Base-by-base conservation (phyloP, 805 yeast genomes). In the Ogataea corticis region DNA sequence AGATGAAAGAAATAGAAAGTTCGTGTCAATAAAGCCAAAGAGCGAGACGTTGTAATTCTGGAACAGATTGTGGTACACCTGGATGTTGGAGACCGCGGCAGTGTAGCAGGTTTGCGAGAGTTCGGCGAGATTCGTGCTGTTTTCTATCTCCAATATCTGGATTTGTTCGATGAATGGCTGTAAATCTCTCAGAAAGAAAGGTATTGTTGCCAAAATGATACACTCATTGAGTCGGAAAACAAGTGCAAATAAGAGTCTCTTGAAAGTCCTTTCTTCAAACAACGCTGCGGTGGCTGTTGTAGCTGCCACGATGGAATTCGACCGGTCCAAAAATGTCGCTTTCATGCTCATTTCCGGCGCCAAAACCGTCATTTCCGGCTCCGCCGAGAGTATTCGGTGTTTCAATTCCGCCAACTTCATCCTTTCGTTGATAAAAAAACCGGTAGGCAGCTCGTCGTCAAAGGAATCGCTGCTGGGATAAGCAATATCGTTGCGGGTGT, bases 21-120 rank as follows among this genome's bases (percentile, higher is more conserved):
- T 45, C 7, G 44, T 33, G 17, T 45, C 48, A 15, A 45, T 45
- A 25, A 38, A 44, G 3, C 47, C 47, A 28, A 44, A 44, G 7
- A 38, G 17, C 13, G 47, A 44, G 23, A 44, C 38, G 16, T 44
- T 38, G 28, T 38, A 33, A 7, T 13, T 21, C n/a, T 32, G 23
- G 14, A 23, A 33, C 4, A 44, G 31, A 14, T 33, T 9, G 18
- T 44, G 29, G 36, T 38, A 39, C 14, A 33, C 47, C 4, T 21
- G 30, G 9, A 44, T 11, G 39, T 38, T 44, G 25, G 47, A 44
- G 3, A 38, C 29, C 4, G 47, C 47, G 3, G 47, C 47, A 3
- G 34, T 11, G 2, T 33, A 14, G 16, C 43, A 44, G 10, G 27
- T 27, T 12, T 28, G 32, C 3, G 42, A 18, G n/a, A 29, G 9